Evolutionary conservation across 306 rosid species (phyloP).

Genomic region (Rubus parviflorus): DNA sequence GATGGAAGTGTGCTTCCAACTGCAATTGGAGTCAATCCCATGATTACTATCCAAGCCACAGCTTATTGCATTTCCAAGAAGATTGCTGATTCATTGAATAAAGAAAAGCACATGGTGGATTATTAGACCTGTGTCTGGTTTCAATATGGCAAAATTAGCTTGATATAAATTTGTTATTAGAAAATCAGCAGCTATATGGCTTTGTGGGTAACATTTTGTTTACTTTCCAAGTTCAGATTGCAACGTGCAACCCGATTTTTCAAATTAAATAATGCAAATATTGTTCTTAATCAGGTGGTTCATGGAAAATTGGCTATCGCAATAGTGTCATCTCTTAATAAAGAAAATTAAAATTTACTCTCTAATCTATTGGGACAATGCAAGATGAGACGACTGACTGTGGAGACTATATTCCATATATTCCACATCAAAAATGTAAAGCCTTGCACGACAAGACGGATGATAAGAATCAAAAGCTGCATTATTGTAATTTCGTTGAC

Average conservation of each 20-base stretch:
- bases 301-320: background rate
- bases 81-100: constrained; percentile 60
- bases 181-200: background rate
- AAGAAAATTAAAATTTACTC: too few species aligned
- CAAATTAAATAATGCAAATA: background rate
- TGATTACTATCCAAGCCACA: constrained; percentile 85
- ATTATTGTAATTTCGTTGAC: constrained; percentile 4
- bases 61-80: constrained; percentile 75
- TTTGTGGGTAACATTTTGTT: too few species aligned
- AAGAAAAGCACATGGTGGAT: background rate
- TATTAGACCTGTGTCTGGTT: background rate
- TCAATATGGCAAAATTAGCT: too few species aligned
- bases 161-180: background rate
- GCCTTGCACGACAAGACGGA: too few species aligned
- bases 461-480: background rate
- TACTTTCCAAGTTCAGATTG: background rate
- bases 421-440: too few species aligned
- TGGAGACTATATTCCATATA: too few species aligned
- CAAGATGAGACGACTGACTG: background rate
- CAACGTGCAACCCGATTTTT: background rate
- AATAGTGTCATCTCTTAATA: background rate
- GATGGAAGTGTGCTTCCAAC: constrained; percentile 85
- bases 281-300: background rate
- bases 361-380: background rate
- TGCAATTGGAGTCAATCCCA: constrained; percentile 94